A percentile compares a stretch with the other conserved stretches of the same genome.
These are phyloP conservation scores for Beauveria brongniartii DNA, from an alignment of 2,329 filamentous ascomycete genomes.

Conservation along the genomic window DNA sequence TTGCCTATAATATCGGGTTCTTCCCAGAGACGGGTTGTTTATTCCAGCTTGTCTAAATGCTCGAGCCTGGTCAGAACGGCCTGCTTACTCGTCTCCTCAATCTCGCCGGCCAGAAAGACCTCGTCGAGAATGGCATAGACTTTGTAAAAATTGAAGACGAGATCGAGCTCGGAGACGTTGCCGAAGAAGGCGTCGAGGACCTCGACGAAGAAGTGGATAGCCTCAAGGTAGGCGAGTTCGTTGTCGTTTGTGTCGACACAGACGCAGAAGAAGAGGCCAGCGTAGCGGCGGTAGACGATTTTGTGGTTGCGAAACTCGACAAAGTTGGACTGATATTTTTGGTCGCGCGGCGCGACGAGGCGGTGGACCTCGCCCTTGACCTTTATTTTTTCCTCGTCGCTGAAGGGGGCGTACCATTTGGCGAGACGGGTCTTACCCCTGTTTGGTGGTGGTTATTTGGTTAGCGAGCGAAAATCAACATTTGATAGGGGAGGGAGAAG, in stretches of 20 bases:
- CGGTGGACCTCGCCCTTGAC: slow-evolving; percentile 98
- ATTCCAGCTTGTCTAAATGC: slow-evolving; percentile 94
- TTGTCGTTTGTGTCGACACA: slow-evolving; percentile 99
- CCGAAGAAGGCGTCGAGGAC: slow-evolving; percentile 98
- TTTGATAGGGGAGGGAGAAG: background rate
- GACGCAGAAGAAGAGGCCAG: slow-evolving; percentile 97
- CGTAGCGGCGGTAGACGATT: slow-evolving; percentile 95
- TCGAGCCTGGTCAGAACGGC: slow-evolving; percentile 90
- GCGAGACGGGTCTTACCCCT: slow-evolving; percentile 97
- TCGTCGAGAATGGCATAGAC: slow-evolving; percentile 98
- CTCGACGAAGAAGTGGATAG: slow-evolving; percentile 99
- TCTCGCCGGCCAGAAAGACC: slow-evolving; percentile 94
- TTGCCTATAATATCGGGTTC: background rate
- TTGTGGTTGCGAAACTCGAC: slow-evolving; percentile 94
- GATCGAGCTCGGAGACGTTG: slow-evolving; percentile 95
- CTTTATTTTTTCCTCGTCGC: slow-evolving; percentile 98
- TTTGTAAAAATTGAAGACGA: slow-evolving; percentile 76
- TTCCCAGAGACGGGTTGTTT: slow-evolving; percentile 12
- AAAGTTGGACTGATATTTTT: slow-evolving; percentile 99
- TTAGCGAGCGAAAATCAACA: background rate
- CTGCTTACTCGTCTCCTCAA: slow-evolving; percentile 98
- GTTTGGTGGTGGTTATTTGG: background rate
- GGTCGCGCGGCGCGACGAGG: slow-evolving; percentile 92
- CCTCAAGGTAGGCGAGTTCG: slow-evolving; percentile 92
- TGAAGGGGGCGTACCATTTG: slow-evolving; percentile 99